These are phyloP conservation scores for Cadophora gregata DNA, from an alignment of 2,329 filamentous ascomycete species.

Conservation along the genomic window DNA sequence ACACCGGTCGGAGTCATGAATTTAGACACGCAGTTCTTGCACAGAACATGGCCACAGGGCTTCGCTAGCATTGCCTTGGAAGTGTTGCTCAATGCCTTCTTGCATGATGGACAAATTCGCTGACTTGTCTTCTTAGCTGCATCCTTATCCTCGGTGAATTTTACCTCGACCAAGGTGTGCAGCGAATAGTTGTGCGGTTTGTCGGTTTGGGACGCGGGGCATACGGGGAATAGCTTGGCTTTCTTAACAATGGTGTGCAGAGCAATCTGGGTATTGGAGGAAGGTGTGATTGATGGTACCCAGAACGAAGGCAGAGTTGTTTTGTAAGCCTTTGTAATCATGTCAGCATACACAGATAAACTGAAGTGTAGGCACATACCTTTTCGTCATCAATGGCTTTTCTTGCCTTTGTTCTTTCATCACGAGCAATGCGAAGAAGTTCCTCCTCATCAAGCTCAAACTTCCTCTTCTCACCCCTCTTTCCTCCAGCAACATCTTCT, in stretches of 20 bases:
- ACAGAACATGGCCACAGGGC: conserved; percentile 91
- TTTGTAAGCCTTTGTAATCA: conserved; percentile 58
- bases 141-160: conserved; percentile 75
- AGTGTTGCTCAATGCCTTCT: conserved; percentile 81
- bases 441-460: conserved; percentile 82
- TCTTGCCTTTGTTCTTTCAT: conserved; percentile 73
- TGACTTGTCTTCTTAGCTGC: conserved; percentile 53
- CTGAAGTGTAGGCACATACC: conserved; percentile 47
- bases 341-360: conserved; percentile 12
- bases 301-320: conserved; percentile 85
- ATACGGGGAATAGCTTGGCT: conserved; percentile 72
- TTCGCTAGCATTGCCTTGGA: conserved; percentile 83
- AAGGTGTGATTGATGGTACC: conserved; percentile 84
- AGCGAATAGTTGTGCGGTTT: conserved; percentile 77
- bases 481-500: conserved; percentile 43
- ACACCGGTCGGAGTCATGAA: conserved; percentile 71
- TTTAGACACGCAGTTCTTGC: conserved; percentile 80
- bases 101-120: conserved; percentile 81
- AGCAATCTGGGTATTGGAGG: conserved; percentile 62
- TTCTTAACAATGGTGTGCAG: conserved; percentile 64
- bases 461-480: conserved; percentile 69
- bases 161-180: conserved; percentile 75
- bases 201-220: conserved; percentile 73
- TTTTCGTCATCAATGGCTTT: conserved; percentile 76
- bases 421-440: conserved; percentile 69